A percentile compares a stretch with the other conserved stretches of the same genome.
Evolutionary conservation across 495 filamentous ascomycete genomes (phyloP).

Genomic region (Thermothielavioides terrestris): DNA sequence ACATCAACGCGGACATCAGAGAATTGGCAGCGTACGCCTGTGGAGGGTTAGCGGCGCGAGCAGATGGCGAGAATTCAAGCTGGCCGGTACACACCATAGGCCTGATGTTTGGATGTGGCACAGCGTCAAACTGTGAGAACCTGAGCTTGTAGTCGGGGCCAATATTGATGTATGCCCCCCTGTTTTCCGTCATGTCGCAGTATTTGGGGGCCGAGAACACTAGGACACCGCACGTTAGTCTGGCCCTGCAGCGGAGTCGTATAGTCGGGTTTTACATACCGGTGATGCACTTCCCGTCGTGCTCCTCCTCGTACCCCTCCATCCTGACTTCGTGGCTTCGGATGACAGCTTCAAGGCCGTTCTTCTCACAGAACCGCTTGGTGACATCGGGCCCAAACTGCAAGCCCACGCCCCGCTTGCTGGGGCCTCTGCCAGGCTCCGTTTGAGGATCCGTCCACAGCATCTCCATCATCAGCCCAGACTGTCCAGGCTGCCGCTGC

Average conservation of each 20-base stretch:
- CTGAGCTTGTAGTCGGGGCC: slow-evolving; percentile 83
- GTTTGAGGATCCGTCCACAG: slow-evolving; percentile 96
- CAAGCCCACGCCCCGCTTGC: slow-evolving; percentile 92
- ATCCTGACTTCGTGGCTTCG: slow-evolving; percentile 96
- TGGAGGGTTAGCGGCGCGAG: not conserved
- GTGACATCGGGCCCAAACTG: slow-evolving; percentile 97
- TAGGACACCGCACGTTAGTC: no score
- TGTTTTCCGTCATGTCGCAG: slow-evolving; percentile 96
- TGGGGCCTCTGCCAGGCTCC: slow-evolving; percentile 76
- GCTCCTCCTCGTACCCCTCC: slow-evolving; percentile 96
- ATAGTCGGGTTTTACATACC: slow-evolving; percentile 38
- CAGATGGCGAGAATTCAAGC: not conserved
- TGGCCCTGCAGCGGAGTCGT: no score
- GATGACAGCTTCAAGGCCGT: slow-evolving; percentile 90
- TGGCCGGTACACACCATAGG: slow-evolving; percentile 65
- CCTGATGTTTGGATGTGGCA: slow-evolving; percentile 88
- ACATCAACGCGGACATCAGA: slow-evolving; percentile 54
- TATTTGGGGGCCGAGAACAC: slow-evolving; percentile 98
- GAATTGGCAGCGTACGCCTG: slow-evolving; percentile 78
- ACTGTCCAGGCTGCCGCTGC: slow-evolving; percentile 91
- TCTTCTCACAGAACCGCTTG: slow-evolving; percentile 92
- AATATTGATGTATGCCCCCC: slow-evolving; percentile 97
- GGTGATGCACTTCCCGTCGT: slow-evolving; percentile 94
- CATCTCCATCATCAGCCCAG: slow-evolving; percentile 99
- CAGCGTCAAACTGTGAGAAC: slow-evolving; percentile 89